Percentiles rank a stretch among this genome's conserved stretches.
These are phyloP conservation scores for Fusarium citri DNA, from an alignment of 2,329 filamentous ascomycete genomes.

Conservation along the genomic window DNA sequence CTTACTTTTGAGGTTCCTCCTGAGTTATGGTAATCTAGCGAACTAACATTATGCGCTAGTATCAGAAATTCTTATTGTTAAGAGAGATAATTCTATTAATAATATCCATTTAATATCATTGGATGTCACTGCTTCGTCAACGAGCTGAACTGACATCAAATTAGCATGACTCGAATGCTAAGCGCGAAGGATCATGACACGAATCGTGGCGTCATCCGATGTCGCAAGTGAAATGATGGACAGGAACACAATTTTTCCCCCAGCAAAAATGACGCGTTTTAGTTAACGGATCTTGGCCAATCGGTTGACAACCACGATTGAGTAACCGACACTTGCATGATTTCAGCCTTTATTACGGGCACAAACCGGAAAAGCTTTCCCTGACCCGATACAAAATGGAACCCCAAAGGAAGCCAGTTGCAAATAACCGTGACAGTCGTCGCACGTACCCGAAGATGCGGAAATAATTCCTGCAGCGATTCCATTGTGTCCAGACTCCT, in stretches of 20 bases:
- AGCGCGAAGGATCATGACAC: not conserved
- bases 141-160: not conserved
- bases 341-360: not conserved
- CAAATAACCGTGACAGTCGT: not conserved
- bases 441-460: not conserved
- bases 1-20: not conserved
- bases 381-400: not conserved
- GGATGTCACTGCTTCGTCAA: not conserved
- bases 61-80: not conserved
- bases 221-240: not conserved
- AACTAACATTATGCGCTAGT: not conserved
- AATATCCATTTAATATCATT: not conserved
- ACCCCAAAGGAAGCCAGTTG: not conserved
- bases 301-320: not conserved
- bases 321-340: not conserved
- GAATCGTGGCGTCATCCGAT: not conserved
- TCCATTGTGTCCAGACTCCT: not conserved
- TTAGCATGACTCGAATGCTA: not conserved
- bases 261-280: not conserved
- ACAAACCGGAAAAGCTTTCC: not conserved
- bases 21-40: rapidly evolving
- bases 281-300: not conserved
- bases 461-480: not conserved
- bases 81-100: not conserved
- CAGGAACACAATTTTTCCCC: not conserved